Percentiles rank a stretch among this genome's conserved stretches.
Evolutionary conservation across 352 stramenopile genomes (phyloP).

Genomic region (Phytophthora uliginosa): DNA sequence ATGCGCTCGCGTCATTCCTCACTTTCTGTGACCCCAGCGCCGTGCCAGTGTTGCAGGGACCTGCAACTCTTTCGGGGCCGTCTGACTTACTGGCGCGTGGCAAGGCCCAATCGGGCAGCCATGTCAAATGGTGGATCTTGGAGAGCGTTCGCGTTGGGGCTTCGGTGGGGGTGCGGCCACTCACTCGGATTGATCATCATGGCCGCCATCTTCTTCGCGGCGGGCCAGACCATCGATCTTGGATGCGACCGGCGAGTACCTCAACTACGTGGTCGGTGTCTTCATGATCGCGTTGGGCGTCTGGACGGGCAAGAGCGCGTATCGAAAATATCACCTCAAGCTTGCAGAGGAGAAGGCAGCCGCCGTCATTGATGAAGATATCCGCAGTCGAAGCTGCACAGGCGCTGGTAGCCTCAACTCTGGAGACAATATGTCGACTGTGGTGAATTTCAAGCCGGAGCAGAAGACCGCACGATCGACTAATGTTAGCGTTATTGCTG

Average conservation of each 20-base stretch:
- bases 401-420: conserved; percentile 2
- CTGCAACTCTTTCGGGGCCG: background rate
- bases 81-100: background rate
- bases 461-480: background rate
- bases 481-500: background rate
- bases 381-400: background rate
- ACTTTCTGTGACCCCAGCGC: background rate
- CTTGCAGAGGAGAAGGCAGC: conserved; percentile 21
- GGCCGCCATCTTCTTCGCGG: conserved; percentile 70
- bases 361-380: conserved; percentile 15
- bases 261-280: conserved; percentile 58
- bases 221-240: conserved; percentile 46
- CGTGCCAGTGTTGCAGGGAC: conserved; percentile 2
- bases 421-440: conserved; percentile 2
- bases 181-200: conserved; percentile 80
- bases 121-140: conserved; percentile 66
- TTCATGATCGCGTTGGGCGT: conserved; percentile 68
- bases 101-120: conserved; percentile 48
- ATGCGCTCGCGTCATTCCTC: no score
- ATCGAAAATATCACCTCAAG: conserved; percentile 40
- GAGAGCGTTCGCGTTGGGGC: conserved; percentile 74
- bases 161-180: conserved; percentile 89
- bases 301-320: conserved; percentile 41
- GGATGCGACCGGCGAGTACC: conserved; percentile 46
- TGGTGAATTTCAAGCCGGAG: conserved; percentile 15